Conservation (phyloP, 768 basidiomycete species). For the Lactarius sanguifluus region DNA sequence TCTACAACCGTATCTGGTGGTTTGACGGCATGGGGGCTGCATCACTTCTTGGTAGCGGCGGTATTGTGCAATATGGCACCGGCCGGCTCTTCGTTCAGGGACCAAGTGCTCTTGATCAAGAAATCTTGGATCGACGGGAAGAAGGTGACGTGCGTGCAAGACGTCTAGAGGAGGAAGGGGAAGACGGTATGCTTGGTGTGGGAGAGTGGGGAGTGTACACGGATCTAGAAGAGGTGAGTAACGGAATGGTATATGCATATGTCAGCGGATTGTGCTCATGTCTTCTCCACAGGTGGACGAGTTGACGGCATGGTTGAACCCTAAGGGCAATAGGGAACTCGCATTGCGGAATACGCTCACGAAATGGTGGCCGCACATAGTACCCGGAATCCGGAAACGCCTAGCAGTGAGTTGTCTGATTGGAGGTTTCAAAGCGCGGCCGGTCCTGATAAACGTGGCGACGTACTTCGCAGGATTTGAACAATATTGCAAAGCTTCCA, state of each 20-base stretch:
- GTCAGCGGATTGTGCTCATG: conserved; percentile 4
- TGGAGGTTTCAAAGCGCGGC: neutral
- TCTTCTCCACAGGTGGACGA: conserved; percentile 62
- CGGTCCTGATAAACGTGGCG: conserved; percentile 15
- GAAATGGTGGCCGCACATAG: conserved; percentile 84
- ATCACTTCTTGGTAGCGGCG: conserved; percentile 74
- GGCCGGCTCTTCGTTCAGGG: conserved; percentile 94
- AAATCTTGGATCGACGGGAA: conserved; percentile 61
- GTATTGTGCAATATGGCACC: conserved; percentile 79
- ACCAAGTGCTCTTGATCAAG: conserved; percentile 77
- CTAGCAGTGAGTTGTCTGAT: conserved; percentile 53
- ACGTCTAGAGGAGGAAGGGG: conserved; percentile 77
- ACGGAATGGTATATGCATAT: neutral
- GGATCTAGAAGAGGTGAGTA: conserved; percentile 79
- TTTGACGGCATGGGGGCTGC: conserved; percentile 93
- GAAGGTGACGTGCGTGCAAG: conserved; percentile 56
- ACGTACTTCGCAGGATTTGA: conserved; percentile 55
- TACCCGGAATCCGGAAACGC: conserved; percentile 75
- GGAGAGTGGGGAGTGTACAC: conserved; percentile 93
- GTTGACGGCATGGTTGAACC: conserved; percentile 86
- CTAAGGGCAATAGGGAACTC: conserved; percentile 86
- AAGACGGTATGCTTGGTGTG: conserved; percentile 64
- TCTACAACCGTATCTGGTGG: conserved; percentile 98
- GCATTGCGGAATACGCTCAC: conserved; percentile 72
- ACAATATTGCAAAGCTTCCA: conserved; percentile 64